Evolutionary conservation across 2,329 filamentous ascomycete genomes (phyloP), one percentile per base, ranked within the genome.

Genomic region (Arthrobotrys pseudoclavata): DNA sequence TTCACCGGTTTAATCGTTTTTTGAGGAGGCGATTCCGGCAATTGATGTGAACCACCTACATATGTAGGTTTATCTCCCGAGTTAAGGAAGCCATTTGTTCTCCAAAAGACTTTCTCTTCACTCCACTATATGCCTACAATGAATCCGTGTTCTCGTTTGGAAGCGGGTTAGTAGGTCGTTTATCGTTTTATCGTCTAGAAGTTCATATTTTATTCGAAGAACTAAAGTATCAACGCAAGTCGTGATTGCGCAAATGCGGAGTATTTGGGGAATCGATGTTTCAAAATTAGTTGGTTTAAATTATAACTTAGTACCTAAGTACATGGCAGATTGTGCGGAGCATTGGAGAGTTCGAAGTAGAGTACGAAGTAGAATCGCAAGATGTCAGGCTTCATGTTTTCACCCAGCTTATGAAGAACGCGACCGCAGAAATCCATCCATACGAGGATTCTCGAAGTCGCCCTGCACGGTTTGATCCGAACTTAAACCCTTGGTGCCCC

Each of bases 381-480:
- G n/a, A n/a, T 40, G 18, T 34, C 26, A 37, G 40, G 29, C 50
- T n/a, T 34, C 12, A 4, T 37, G 9, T 12, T 50, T 20, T 4
- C 18, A 24, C 22, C 7, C 4, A 31, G 7, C 22, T 29, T 1
- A 24, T 15, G 12, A 60, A 37, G 31, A 22, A 60, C 55, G 31
- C 34, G 55, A 40, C 55, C 20, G 20, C 15, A n/a, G 6, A 22
- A 37, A 13, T 37, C 15, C 24, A 26, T 42, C n/a, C n/a, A n/a
- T n/a, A n/a, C n/a, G n/a, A n/a, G n/a, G n/a, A 6, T 29, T 53
- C 10, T 53, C 24, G 52, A 7, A 15, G 52, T 71, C 45, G 37
- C 47, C 4, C 47, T 64, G 68, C 60, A 64, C 20, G 37, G 37
- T 61, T 71, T 64, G 22, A 50, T 63, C 48, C 57, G 55, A 42